A percentile compares a stretch with the other conserved stretches of the same genome.
Conservation (phyloP, 345 rosid genomes). For the Fremontodendron californicum region DNA sequence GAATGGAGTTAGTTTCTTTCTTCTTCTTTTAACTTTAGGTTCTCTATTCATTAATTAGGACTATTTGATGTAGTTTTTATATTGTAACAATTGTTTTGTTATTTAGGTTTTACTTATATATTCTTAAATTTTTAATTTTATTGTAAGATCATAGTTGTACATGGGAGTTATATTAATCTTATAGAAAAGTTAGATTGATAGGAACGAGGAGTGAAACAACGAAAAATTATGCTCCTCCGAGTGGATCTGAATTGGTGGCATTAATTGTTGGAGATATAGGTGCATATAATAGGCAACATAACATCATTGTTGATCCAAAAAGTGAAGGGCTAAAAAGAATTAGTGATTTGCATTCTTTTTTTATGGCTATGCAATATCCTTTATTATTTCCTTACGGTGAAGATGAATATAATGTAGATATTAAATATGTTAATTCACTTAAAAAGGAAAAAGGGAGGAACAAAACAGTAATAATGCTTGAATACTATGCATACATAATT, state of each 20-base stretch:
- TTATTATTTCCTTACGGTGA: neutral
- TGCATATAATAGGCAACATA: neutral
- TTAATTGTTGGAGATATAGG: neutral
- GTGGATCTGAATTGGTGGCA: neutral
- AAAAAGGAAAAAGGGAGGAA: neutral
- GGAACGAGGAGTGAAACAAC: accelerated
- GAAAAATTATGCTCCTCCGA: neutral
- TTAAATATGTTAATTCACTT: neutral
- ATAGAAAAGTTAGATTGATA: neutral
- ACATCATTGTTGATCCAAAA: neutral
- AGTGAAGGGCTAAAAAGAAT: neutral
- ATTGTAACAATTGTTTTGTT: no score
- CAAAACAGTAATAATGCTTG: no score
- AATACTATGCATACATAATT: neutral
- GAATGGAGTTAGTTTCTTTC: no score
- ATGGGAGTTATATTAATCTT: no score
- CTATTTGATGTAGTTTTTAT: no score
- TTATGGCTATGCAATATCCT: neutral
- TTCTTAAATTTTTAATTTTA: no score
- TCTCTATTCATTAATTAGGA: no score
- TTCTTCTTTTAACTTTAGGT: no score
- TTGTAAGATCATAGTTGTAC: no score
- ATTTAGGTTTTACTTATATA: no score
- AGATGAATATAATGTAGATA: neutral
- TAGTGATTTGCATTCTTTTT: neutral